A percentile compares a stretch with the other conserved stretches of the same genome.
Conservation (phyloP, 345 rosid genomes). For the Raphanus sativus region DNA sequence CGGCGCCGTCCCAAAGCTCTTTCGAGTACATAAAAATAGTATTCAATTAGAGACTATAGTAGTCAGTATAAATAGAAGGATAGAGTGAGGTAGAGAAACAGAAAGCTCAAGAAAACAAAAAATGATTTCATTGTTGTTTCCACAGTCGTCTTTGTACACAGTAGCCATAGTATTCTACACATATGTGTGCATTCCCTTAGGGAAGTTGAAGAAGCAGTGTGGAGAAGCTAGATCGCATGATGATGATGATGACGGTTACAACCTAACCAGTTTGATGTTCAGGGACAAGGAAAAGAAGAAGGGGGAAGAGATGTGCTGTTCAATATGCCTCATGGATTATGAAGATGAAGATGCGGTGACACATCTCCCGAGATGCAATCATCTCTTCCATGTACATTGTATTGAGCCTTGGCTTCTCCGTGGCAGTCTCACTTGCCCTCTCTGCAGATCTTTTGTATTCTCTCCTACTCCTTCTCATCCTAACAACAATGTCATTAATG, state of each 20-base stretch:
- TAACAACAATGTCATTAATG: not conserved
- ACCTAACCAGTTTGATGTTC: constrained; percentile 42
- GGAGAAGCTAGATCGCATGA: constrained; percentile 5
- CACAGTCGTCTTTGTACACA: constrained; percentile 45
- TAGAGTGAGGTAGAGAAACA: constrained; percentile 12
- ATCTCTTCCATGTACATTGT: constrained; percentile 64
- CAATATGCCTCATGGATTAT: constrained; percentile 64
- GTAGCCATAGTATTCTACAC: constrained; percentile 58
- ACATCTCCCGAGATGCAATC: constrained; percentile 56
- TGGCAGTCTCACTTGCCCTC: constrained; percentile 70
- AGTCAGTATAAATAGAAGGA: constrained; percentile 25
- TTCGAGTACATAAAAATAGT: not conserved
- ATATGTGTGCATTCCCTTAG: constrained; percentile 52
- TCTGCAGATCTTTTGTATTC: constrained; percentile 60
- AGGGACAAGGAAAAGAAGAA: constrained; percentile 36
- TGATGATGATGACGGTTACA: not conserved
- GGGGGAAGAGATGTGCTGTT: constrained; percentile 49
- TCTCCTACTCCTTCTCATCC: constrained; percentile 17
- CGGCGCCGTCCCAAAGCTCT: constrained; percentile 66
- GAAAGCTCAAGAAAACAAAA: constrained; percentile 36
- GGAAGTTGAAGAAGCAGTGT: constrained; percentile 19
- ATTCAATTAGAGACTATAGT: not conserved
- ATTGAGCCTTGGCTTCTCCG: constrained; percentile 60
- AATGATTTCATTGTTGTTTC: constrained; percentile 53
- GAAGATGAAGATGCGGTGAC: constrained; percentile 53